A percentile compares a stretch with the other conserved stretches of the same genome.
These are phyloP conservation scores for Podila minutissima DNA, from an alignment of 192 early-diverging fungal species.

Conservation along the genomic window DNA sequence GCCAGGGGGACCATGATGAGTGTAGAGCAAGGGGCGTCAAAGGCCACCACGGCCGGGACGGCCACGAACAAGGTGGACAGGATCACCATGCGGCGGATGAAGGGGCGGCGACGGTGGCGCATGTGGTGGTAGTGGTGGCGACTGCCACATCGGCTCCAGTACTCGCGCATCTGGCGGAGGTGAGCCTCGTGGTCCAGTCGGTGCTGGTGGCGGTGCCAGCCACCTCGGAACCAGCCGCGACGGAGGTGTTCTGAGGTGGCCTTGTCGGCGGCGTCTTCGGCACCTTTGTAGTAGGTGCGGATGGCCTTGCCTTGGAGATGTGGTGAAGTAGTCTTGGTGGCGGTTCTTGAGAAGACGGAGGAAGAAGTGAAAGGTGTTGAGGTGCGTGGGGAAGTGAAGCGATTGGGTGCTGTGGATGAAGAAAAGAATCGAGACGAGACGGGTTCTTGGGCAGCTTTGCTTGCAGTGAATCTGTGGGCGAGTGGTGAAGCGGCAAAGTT, in stretches of 20 bases:
- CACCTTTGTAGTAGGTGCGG: background rate
- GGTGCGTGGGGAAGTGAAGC: background rate
- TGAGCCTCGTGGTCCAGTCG: background rate
- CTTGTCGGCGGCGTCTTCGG: background rate
- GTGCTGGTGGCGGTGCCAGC: background rate
- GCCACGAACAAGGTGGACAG: conserved; percentile 23
- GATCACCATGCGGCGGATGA: conserved; percentile 18
- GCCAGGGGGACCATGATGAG: conserved; percentile 22
- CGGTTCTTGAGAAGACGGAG: background rate
- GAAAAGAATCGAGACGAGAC: background rate
- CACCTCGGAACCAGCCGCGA: background rate
- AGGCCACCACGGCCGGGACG: conserved; percentile 23
- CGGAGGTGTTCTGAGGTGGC: background rate
- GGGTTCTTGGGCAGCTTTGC: background rate
- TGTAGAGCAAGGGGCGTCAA: conserved; percentile 14
- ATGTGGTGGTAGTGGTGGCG: background rate
- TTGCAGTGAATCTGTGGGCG: conserved; percentile 4
- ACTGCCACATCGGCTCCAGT: background rate
- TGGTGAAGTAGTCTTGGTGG: background rate
- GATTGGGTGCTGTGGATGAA: background rate
- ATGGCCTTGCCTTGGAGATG: background rate
- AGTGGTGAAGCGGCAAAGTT: conserved; percentile 4
- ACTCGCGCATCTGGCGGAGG: background rate
- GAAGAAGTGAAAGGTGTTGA: conserved; percentile 1
- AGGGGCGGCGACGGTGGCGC: conserved; percentile 15